Conservation (phyloP, 257 asterid species). For the Primulina eburnea region DNA sequence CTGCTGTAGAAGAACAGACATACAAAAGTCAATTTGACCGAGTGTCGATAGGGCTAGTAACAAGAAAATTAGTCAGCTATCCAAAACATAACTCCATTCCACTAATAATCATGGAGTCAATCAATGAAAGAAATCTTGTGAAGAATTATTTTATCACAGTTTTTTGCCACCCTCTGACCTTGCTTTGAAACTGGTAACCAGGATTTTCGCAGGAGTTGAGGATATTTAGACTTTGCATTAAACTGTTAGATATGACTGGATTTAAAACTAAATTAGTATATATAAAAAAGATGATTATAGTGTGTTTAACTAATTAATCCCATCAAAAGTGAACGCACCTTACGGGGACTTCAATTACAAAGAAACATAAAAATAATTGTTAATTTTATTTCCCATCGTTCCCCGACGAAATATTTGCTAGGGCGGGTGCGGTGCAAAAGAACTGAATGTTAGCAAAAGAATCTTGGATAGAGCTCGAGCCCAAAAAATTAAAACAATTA, state of each 20-base stretch:
- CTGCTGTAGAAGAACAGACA: slow-evolving; percentile 16
- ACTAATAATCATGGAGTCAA: background rate
- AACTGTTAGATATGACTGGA: background rate
- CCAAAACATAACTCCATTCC: background rate
- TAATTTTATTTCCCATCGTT: background rate
- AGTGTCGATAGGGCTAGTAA: background rate
- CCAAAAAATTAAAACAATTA: too few relatives aligned
- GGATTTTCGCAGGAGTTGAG: background rate
- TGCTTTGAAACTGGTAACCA: background rate
- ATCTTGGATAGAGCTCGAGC: too few relatives aligned
- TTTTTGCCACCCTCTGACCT: background rate
- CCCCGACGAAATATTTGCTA: too few relatives aligned
- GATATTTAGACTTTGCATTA: background rate
- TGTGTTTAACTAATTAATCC: too few relatives aligned
- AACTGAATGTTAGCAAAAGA: too few relatives aligned
- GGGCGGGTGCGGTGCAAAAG: background rate
- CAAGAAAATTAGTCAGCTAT: too few relatives aligned
- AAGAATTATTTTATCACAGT: too few relatives aligned
- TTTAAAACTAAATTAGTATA: background rate
- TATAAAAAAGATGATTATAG: too few relatives aligned
- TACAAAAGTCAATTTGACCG: background rate
- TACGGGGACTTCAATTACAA: background rate
- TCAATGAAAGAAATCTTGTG: background rate
- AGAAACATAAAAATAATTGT: background rate
- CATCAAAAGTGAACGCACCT: background rate